A percentile compares a stretch with the other conserved stretches of the same genome.
Evolutionary conservation across 2,329 filamentous ascomycete genomes (phyloP).

Genomic region (Colletotrichum higginsianum): DNA sequence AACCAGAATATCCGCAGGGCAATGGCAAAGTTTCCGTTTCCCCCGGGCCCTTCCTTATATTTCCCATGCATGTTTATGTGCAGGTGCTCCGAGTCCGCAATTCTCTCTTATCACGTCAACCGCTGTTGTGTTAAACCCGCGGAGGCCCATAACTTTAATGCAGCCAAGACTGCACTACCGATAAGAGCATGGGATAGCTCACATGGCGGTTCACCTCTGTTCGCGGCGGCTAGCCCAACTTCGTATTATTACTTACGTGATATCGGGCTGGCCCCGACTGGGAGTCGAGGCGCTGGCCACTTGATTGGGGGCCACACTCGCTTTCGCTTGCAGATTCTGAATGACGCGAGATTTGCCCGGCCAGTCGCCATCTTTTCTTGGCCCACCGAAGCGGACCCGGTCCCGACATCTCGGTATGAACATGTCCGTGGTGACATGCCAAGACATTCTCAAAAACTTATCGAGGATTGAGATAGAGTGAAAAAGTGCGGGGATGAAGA

Average conservation of each 20-base stretch:
- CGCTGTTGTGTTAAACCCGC: neutral
- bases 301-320: neutral
- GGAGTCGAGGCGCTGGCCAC: neutral
- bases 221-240: neutral
- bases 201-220: neutral
- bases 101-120: conserved; percentile 26
- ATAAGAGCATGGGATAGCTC: neutral
- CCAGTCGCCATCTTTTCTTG: conserved; percentile 15
- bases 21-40: neutral
- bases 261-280: conserved; percentile 12
- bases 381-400: conserved; percentile 9
- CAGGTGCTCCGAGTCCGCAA: neutral
- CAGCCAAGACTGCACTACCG: conserved; percentile 9
- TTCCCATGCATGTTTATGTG: neutral
- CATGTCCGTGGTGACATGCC: neutral
- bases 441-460: neutral
- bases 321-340: neutral
- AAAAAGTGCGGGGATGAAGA: neutral
- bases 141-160: neutral
- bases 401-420: conserved; percentile 7
- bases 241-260: neutral
- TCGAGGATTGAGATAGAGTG: neutral
- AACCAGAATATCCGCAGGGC: neutral
- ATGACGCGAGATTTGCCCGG: conserved; percentile 24
- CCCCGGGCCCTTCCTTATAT: neutral